Evolutionary conservation across 2,329 filamentous ascomycete genomes (phyloP), one percentile per base, ranked within the genome.

Genomic region (Chalara sp.): DNA sequence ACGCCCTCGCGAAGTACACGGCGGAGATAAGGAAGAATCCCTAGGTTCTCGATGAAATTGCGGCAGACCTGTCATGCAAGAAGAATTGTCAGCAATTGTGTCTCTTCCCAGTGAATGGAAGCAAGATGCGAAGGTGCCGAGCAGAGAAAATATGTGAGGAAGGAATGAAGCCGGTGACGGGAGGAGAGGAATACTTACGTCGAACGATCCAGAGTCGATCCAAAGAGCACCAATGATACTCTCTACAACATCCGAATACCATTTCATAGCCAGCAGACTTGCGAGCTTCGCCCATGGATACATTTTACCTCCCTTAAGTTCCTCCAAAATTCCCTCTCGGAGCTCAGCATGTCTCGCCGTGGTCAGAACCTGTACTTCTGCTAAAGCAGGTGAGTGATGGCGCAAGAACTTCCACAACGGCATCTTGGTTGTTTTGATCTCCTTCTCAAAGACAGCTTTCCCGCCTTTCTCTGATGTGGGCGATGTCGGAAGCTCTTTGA

Each of bases 171-270:
- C 21, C 2, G 21, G 21, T 21, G 21, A 21, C 3, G 3, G 3
- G 21, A 21, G 21, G 21, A 21, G n/a, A 21, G 21, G 21, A 21
- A 21, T 21, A 37, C 35, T 10, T 8, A 37, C 35, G 8, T 70
- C 70, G 11, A 89, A 63, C 1, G 78, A 75, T 0, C 86, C 86
- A 0, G 76, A 87, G 65, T 97, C 93, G 21, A 96, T 72, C 73
- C 87, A 96, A 0, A 96, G 76, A 0, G 90, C 91, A 0, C 88
- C 92, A 0, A 97, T 67, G 0, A 95, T 65, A 32, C 81, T 80
- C 70, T 97, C 92, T 7, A 96, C 74, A 6, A 96, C 70, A 65
- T 96, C 91, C 0, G 86, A 92, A 67, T 86, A 85, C 66, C 88
- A 87, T 63, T 96, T 96, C 12, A 80, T 80, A 0, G 83, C 76